A percentile compares a stretch with the other conserved stretches of the same genome.
phyloP scores from a whole-genome alignment of 306 rosid species.

The Glycine latifolia region DNA sequence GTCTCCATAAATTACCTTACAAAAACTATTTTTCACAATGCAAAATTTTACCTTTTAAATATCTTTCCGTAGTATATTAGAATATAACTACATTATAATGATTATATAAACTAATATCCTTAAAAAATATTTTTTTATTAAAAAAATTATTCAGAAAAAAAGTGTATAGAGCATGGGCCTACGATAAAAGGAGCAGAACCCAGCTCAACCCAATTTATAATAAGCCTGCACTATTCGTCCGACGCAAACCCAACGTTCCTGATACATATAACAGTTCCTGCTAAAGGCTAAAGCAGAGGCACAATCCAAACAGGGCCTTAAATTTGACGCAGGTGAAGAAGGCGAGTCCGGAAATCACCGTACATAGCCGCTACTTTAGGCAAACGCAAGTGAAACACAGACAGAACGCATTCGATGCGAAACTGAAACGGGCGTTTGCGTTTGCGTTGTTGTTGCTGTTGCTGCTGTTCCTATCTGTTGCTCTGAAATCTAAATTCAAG shows the following conservation, averaged over 20 bases:
- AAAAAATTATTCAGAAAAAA: too few species aligned
- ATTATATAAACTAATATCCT: too few species aligned
- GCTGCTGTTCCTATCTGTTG: too few species aligned
- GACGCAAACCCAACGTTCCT: not conserved
- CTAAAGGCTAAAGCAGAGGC: not conserved
- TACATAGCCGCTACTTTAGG: constrained; percentile 2
- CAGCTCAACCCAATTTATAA: not conserved
- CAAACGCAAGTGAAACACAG: not conserved
- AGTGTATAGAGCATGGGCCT: too few species aligned
- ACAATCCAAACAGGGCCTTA: constrained; percentile 27
- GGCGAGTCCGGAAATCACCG: not conserved
- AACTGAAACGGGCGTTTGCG: constrained; percentile 9
- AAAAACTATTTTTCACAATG: too few species aligned
- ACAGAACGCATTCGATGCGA: constrained; percentile 22
- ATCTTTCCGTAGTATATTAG: too few species aligned
- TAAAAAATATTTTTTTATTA: too few species aligned
- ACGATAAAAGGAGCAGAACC: not conserved
- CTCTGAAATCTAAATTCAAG: constrained; percentile 30
- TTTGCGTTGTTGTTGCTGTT: not conserved
- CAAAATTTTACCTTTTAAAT: too few species aligned
- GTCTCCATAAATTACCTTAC: too few species aligned
- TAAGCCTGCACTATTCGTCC: not conserved
- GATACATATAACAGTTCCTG: not conserved
- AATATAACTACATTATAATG: too few species aligned
- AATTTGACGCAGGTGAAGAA: constrained; percentile 21